Evolutionary conservation across 2,329 filamentous ascomycete species (phyloP).

Genomic region (Ceratocystis lukuohia): DNA sequence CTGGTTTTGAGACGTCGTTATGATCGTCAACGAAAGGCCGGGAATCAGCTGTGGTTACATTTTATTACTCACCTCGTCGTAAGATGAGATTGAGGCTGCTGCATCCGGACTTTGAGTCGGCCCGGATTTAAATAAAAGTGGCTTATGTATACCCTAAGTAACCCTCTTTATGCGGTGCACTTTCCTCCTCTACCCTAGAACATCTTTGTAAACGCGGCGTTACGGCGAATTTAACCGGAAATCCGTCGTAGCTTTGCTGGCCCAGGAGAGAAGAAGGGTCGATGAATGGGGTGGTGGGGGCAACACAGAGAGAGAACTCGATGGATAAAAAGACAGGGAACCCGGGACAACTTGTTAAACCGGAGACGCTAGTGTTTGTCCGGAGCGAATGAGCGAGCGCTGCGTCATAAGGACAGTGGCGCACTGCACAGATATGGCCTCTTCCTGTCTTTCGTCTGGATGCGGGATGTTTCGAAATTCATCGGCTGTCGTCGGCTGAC

Average conservation of each 20-base stretch:
- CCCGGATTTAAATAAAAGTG: background rate
- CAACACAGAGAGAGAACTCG: background rate
- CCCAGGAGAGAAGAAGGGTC: background rate
- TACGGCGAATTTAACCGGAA: background rate
- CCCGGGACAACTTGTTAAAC: no score
- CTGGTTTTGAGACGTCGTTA: slow-evolving; percentile 42
- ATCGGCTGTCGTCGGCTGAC: no score
- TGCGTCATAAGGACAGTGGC: no score
- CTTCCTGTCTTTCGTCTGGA: no score
- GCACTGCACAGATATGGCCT: no score
- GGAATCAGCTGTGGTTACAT: slow-evolving; percentile 50
- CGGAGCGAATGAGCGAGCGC: no score
- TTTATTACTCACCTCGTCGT: background rate
- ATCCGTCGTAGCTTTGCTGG: background rate
- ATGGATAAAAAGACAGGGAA: no score
- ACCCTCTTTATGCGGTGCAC: background rate
- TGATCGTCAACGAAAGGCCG: slow-evolving; percentile 39
- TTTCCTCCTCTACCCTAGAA: background rate
- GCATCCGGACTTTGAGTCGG: background rate
- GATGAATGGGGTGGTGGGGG: background rate
- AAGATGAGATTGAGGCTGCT: no score
- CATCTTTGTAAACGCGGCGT: background rate
- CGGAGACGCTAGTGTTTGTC: no score
- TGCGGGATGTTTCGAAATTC: no score
- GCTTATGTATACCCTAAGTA: background rate